Evolutionary conservation across 163 green algal genomes (phyloP).

Genomic region (Scenedesmus sp.): DNA sequence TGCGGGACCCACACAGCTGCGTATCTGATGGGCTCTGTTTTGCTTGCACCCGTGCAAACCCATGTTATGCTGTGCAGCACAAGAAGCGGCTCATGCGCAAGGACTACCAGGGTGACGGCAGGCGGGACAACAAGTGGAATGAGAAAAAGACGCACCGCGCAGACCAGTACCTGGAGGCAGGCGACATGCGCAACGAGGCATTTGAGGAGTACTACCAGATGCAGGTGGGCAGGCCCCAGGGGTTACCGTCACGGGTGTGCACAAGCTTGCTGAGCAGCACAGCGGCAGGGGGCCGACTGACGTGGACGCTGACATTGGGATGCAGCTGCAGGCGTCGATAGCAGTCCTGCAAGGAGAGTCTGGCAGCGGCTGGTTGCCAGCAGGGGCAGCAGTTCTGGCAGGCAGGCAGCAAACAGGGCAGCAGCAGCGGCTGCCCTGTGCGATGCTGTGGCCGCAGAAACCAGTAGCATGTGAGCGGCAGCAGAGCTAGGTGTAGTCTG

Average conservation of each 20-base stretch:
- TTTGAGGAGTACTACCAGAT: slow-evolving; percentile 97
- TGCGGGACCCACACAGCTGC: too few relatives aligned
- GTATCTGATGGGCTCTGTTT: too few relatives aligned
- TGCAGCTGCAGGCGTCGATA: neutral
- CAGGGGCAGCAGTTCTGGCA: neutral
- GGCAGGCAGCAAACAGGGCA: neutral
- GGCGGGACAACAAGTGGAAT: slow-evolving; percentile 29
- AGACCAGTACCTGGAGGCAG: slow-evolving; percentile 37
- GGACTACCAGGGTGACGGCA: slow-evolving; percentile 32
- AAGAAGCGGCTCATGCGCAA: slow-evolving; percentile 45
- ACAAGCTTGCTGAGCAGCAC: neutral
- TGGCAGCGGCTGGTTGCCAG: too few relatives aligned
- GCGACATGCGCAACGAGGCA: slow-evolving; percentile 66
- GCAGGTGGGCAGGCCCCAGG: slow-evolving; percentile 69
- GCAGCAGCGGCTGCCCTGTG: neutral
- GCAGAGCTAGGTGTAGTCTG: too few relatives aligned
- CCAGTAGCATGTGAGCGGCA: neutral
- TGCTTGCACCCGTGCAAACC: too few relatives aligned
- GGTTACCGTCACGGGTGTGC: slow-evolving; percentile 55
- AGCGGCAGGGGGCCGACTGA: neutral
- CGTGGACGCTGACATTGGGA: too few relatives aligned
- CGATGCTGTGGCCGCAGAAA: too few relatives aligned
- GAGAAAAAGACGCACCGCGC: slow-evolving; percentile 17
- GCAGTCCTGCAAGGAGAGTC: neutral
- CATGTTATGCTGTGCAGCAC: neutral